Conservation (phyloP, 2,329 filamentous ascomycete species). For the Uncinocarpus reesii region DNA sequence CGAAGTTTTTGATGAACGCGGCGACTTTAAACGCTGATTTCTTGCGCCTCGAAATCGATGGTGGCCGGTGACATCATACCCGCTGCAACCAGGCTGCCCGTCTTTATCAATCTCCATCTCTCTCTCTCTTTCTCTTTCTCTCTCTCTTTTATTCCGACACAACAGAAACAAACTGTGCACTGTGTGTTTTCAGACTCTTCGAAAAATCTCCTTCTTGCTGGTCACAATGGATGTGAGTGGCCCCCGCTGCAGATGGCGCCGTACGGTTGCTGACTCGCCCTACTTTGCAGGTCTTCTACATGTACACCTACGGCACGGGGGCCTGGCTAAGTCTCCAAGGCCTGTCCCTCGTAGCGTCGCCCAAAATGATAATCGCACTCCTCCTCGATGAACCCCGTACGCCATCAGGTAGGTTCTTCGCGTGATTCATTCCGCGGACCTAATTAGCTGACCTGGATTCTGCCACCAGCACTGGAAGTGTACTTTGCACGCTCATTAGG, state of each 20-base stretch:
- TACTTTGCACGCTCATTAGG: constrained; percentile 67
- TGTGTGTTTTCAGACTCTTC: too few relatives aligned
- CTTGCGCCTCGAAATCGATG: background rate
- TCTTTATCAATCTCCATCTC: too few relatives aligned
- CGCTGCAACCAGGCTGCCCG: background rate
- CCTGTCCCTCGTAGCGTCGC: constrained; percentile 48
- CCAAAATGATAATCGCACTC: constrained; percentile 51
- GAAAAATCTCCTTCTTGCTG: too few relatives aligned
- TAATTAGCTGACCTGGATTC: background rate
- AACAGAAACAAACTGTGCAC: too few relatives aligned
- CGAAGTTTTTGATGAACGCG: too few relatives aligned
- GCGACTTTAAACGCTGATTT: too few relatives aligned
- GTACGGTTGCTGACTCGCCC: background rate
- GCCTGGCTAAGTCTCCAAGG: constrained; percentile 38
- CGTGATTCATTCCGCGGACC: too few relatives aligned
- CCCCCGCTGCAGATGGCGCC: background rate
- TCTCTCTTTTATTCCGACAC: too few relatives aligned
- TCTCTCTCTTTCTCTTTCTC: too few relatives aligned
- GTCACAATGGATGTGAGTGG: constrained; percentile 18
- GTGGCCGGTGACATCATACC: background rate
- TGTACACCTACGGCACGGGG: constrained; percentile 38
- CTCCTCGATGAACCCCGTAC: constrained; percentile 49
- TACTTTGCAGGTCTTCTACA: constrained; percentile 31
- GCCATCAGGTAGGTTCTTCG: constrained; percentile 39
- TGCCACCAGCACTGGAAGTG: constrained; percentile 48